Conservation (phyloP, 2,329 filamentous ascomycete species). For the Sclerotiophoma versabilis region DNA sequence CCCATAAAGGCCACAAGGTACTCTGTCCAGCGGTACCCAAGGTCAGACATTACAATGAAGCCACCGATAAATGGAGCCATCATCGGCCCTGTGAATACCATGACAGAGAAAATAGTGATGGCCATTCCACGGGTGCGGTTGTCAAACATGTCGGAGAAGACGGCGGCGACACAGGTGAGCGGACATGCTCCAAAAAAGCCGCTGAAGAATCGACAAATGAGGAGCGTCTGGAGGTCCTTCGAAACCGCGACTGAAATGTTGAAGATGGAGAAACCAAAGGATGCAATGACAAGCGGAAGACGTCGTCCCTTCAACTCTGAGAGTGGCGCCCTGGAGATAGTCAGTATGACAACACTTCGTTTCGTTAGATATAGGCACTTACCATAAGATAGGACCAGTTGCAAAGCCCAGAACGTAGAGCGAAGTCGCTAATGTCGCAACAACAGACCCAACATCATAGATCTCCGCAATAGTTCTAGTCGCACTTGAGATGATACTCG, state of each 20-base stretch:
- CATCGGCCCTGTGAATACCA: slow-evolving; percentile 60
- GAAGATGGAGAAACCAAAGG: slow-evolving; percentile 61
- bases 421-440: slow-evolving; percentile 59
- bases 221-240: slow-evolving; percentile 61
- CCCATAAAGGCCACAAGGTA: slow-evolving; percentile 66
- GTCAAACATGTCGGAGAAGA: slow-evolving; percentile 64
- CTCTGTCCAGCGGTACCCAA: slow-evolving; percentile 64
- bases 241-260: slow-evolving; percentile 57
- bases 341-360: slow-evolving; percentile 49
- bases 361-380: neutral
- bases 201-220: slow-evolving; percentile 61
- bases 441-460: slow-evolving; percentile 57
- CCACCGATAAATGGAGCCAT: slow-evolving; percentile 63
- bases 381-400: slow-evolving; percentile 17
- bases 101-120: slow-evolving; percentile 59
- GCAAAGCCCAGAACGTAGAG: slow-evolving; percentile 55
- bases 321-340: slow-evolving; percentile 57
- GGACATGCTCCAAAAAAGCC: slow-evolving; percentile 64
- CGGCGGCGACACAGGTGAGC: slow-evolving; percentile 59
- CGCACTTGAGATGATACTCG: slow-evolving; percentile 53
- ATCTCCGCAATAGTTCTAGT: slow-evolving; percentile 42
- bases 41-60: slow-evolving; percentile 59
- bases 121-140: slow-evolving; percentile 51
- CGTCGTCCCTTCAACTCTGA: slow-evolving; percentile 60
- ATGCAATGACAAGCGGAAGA: slow-evolving; percentile 57